Base-by-base conservation (phyloP, 805 yeast species). In the Kazachstania psychrophila region DNA sequence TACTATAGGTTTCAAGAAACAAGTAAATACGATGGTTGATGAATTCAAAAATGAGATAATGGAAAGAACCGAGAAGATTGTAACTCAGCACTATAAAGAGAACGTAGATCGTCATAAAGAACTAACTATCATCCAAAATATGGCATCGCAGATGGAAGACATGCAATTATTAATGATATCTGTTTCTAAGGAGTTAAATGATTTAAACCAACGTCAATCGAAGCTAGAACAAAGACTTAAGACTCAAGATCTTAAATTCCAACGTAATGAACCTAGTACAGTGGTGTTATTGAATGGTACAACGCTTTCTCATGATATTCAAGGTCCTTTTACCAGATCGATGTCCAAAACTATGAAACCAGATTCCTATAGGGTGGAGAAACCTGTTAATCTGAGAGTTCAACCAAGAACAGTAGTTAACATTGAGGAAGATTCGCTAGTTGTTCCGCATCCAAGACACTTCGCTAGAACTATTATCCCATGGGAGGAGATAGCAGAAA, bases 401-500 rank as follows among this genome's bases (percentile, higher is more conserved):
- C 23, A 29, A 11, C 12, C 6, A 28, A 28, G 19, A 29, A 18
- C 6, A 19, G 23, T 6, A 18, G 13, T 4, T 8, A 6, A 5
- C 22, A 16, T 7, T 6, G 32, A 18, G 23, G 22, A 29, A 17
- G 6, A 9, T n/a, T n/a, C n/a, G n/a, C n/a, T n/a, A n/a, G n/a
- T n/a, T n/a, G n/a, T n/a, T n/a, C n/a, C n/a, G n/a, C 8, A 12
- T 12, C 6, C 33, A 17, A 15, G 34, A 19, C 11, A 15, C 18
- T n/a, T 13, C 14, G 28, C 44, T 6, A 42, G 58, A 34, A 52
- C 56, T 4, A 46, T 55, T 23, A 53, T 55, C 9, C 58, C 60
- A 5, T 55, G 58, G 57, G 59, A 51, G 14, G 60, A 55, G 32
- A 35, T 51, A 13, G n/a, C 7, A 20, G 43, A 42, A 2, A 17